Evolutionary conservation across 2,329 filamentous ascomycete genomes (phyloP).

Genomic region (Colletotrichum spaethianum): DNA sequence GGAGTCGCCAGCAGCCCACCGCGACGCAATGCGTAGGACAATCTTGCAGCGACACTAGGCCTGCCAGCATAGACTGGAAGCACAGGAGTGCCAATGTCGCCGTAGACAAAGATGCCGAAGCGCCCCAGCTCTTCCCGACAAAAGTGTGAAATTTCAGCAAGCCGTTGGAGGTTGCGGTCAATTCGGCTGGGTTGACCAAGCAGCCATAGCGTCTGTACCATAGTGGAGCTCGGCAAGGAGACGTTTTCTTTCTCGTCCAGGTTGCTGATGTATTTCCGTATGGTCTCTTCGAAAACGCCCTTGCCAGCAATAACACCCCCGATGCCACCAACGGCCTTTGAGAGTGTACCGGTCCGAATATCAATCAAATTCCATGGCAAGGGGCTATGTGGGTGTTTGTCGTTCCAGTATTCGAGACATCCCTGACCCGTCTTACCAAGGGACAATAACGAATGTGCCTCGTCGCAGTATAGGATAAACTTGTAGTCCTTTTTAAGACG

Average conservation of each 20-base stretch:
- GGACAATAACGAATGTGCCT: conserved; percentile 40
- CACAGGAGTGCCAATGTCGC: conserved; percentile 23
- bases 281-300: conserved; percentile 4
- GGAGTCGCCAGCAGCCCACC: conserved; percentile 32
- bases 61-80: conserved; percentile 33
- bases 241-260: conserved; percentile 8
- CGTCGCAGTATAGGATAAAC: conserved; percentile 42
- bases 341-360: conserved; percentile 40
- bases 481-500: conserved; percentile 32
- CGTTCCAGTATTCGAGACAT: conserved; percentile 41
- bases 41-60: conserved; percentile 27
- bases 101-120: conserved; percentile 38
- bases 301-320: conserved; percentile 39
- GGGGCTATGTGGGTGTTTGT: conserved; percentile 20
- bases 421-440: conserved; percentile 39
- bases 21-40: conserved; percentile 32
- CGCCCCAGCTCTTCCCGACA: conserved; percentile 31
- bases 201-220: conserved; percentile 38
- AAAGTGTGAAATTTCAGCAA: conserved; percentile 25
- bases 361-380: conserved; percentile 39
- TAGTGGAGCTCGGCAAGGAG: conserved; percentile 27
- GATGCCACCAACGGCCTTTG: conserved; percentile 39
- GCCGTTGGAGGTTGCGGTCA: conserved; percentile 15
- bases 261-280: conserved; percentile 6
- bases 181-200: conserved; percentile 32